A percentile compares a stretch with the other conserved stretches of the same genome.
Evolutionary conservation across 495 filamentous ascomycete genomes (phyloP).

Genomic region (Lophiostoma macrostomum): DNA sequence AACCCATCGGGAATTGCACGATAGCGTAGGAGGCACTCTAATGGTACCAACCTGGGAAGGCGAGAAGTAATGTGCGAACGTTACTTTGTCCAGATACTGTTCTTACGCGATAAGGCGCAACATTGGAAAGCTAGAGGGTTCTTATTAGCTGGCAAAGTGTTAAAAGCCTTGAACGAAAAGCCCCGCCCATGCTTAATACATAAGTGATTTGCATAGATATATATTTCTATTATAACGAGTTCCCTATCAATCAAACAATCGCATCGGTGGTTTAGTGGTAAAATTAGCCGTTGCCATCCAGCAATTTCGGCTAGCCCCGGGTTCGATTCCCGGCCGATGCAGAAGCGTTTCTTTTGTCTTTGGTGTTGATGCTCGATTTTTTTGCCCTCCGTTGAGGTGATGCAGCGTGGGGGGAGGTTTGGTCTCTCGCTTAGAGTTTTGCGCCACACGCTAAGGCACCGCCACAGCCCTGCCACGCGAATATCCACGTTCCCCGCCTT

Average conservation of each 20-base stretch:
- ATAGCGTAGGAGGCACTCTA: too few species aligned
- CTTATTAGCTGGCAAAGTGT: too few species aligned
- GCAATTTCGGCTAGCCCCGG: slow-evolving; percentile 21
- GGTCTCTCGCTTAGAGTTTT: not conserved
- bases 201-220: too few species aligned
- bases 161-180: too few species aligned
- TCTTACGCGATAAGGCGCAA: too few species aligned
- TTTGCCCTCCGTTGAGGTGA: not conserved
- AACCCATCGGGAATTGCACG: too few species aligned
- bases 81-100: too few species aligned
- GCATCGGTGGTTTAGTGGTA: slow-evolving; percentile 26
- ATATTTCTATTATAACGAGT: too few species aligned
- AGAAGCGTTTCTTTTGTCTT: not conserved
- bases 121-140: too few species aligned
- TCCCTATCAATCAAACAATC: slow-evolving; percentile 1
- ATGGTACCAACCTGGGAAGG: too few species aligned
- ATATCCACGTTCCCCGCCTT: slow-evolving; percentile 10
- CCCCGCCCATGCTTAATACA: too few species aligned
- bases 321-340: slow-evolving; percentile 23
- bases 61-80: too few species aligned
- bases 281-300: slow-evolving; percentile 22
- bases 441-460: not conserved
- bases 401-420: not conserved
- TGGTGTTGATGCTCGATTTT: not conserved
- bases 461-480: slow-evolving; percentile 20